Percentiles rank a stretch among this genome's conserved stretches.
Evolutionary conservation across 208 protist species (phyloP).

Genomic region (Tritrichomonas musculus): DNA sequence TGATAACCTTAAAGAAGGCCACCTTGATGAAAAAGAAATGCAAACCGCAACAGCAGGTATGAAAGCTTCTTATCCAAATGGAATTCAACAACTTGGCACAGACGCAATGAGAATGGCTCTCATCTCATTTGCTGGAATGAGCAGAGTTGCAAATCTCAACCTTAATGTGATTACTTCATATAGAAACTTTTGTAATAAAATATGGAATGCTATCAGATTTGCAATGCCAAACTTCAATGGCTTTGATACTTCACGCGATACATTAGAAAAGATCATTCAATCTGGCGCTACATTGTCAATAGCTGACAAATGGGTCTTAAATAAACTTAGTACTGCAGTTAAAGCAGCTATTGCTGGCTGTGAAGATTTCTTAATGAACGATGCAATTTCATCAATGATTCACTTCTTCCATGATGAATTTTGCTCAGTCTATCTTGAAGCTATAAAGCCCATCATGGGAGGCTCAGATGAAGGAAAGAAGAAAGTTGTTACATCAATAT

Average conservation of each 20-base stretch:
- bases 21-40: conserved; percentile 72
- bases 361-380: conserved; percentile 64
- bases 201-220: conserved; percentile 67
- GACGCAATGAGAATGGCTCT: conserved; percentile 97
- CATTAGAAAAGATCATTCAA: background rate
- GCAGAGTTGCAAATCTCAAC: conserved; percentile 86
- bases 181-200: conserved; percentile 97
- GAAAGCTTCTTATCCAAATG: conserved; percentile 38
- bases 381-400: conserved; percentile 74
- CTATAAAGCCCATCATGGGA: conserved; percentile 38
- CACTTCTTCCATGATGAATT: conserved; percentile 93
- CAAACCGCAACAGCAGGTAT: background rate
- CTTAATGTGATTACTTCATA: conserved; percentile 87
- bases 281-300: background rate
- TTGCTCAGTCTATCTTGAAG: conserved; percentile 84
- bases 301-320: conserved; percentile 83
- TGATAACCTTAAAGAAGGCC: conserved; percentile 74
- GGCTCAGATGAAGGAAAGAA: conserved; percentile 6
- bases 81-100: conserved; percentile 84
- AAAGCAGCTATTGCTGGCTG: conserved; percentile 57
- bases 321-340: conserved; percentile 68
- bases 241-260: background rate
- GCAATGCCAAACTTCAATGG: conserved; percentile 36
- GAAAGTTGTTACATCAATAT: background rate
- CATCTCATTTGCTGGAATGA: conserved; percentile 70